Base-by-base conservation (phyloP, 2,329 filamentous ascomycete genomes). In the Neoascochyta sp. region DNA sequence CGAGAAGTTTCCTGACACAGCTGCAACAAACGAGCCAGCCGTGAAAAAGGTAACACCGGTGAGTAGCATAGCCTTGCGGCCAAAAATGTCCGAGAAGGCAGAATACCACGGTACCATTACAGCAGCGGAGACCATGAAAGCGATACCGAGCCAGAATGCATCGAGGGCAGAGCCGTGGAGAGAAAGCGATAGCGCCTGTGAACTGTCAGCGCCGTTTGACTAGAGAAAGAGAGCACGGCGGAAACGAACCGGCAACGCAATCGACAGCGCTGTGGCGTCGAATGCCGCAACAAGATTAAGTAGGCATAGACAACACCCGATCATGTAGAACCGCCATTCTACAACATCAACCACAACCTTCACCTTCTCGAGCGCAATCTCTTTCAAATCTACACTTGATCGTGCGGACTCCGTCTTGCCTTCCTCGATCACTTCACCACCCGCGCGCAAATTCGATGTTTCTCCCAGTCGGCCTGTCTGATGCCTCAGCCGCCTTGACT, bases 91-190 rank as follows among this genome's bases (percentile, higher is more conserved):
- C 7, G 67, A 65, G 4, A 71, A 49, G 0, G 62, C 52, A 1
- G 64, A 64, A 31, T 64, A 63, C 27, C 68, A 51, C 12, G 66
- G 68, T 25, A 69, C 63, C 25, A 66, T 63, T 14, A 66, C 63
- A 10, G 68, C 63, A 11, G 57, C 63, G 4, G 64, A 50, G 9
- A 74, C 50, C 0, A 75, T 60, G 35, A 73, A 75, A 3, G 65
- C 62, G 1, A 70, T 68, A 2, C 67, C 69, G 9, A 69, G 61
- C 73, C 73, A 76, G 34, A 74, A 67, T 0, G 65, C 58, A 25
- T 64, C 58, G 7, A 59, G 52, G 18, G 65, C 41, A 40, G 57
- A 36, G 34, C 62, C 47, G 24, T 59, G 27, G 14, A 69, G 46
- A 40, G 63, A 40, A 10, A 50, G 24, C 22, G 65, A 49, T 43